These are phyloP conservation scores for Ophiostoma novo-ulmi DNA, from an alignment of 2,329 filamentous ascomycete species.

Conservation along the genomic window DNA sequence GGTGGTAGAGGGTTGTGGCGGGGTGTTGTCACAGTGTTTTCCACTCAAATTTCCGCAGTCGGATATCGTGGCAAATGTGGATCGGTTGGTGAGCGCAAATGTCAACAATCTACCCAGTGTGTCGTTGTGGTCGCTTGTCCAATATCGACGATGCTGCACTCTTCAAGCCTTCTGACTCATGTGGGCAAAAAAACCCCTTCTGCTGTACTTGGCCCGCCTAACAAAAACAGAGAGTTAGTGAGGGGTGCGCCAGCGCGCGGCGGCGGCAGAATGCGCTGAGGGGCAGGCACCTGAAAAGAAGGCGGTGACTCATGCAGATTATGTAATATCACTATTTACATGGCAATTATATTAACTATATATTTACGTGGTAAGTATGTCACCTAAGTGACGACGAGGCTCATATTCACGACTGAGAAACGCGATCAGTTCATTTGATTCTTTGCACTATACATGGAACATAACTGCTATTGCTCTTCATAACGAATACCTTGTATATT, in stretches of 20 bases:
- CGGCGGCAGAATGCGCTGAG: slow-evolving; percentile 13
- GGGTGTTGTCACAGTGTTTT: neutral
- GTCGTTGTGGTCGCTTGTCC: slow-evolving; percentile 4
- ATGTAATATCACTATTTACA: neutral
- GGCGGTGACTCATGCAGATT: neutral
- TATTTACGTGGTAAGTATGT: neutral
- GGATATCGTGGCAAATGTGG: neutral
- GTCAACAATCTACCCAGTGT: neutral
- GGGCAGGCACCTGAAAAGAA: neutral
- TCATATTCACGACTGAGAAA: neutral
- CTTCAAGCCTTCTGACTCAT: slow-evolving; percentile 19
- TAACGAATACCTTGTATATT: no score
- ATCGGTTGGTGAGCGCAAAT: neutral
- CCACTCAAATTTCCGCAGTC: neutral
- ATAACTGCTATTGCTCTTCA: no score
- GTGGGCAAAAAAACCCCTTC: slow-evolving; percentile 17
- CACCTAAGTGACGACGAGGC: neutral
- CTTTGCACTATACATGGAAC: no score
- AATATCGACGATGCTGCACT: neutral
- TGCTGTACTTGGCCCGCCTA: slow-evolving; percentile 2
- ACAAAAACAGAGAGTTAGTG: slow-evolving; percentile 11
- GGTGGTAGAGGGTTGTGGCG: neutral
- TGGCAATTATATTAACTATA: neutral
- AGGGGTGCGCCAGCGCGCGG: slow-evolving; percentile 18
- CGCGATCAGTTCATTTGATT: no score